These are phyloP conservation scores for Colletotrichum orchidophilum DNA, from an alignment of 2,329 filamentous ascomycete species.

Conservation along the genomic window DNA sequence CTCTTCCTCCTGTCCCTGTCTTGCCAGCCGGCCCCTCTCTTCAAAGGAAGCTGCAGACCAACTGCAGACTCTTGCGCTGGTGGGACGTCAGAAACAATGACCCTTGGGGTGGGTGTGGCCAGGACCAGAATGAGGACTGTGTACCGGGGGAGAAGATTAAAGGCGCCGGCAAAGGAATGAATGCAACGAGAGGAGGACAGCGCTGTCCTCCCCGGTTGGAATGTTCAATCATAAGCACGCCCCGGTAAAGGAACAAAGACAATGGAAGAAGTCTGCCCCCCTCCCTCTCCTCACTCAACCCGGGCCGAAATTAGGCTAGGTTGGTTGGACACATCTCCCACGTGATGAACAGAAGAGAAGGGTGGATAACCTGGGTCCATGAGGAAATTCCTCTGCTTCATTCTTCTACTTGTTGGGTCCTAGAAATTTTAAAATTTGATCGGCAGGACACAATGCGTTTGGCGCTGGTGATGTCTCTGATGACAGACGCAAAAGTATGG, in stretches of 20 bases:
- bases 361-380: background rate
- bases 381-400: slow-evolving; percentile 4
- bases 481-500: slow-evolving; percentile 13
- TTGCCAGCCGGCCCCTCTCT: slow-evolving; percentile 19
- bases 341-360: slow-evolving; percentile 27
- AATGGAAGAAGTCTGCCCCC: slow-evolving; percentile 8
- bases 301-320: slow-evolving; percentile 24
- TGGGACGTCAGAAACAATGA: slow-evolving; percentile 28
- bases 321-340: slow-evolving; percentile 15
- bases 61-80: slow-evolving; percentile 22
- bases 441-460: slow-evolving; percentile 32
- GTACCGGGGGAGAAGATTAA: slow-evolving; percentile 4
- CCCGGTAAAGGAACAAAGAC: slow-evolving; percentile 30
- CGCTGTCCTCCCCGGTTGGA: slow-evolving; percentile 11
- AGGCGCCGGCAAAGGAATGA: slow-evolving; percentile 27
- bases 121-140: slow-evolving; percentile 24
- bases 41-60: slow-evolving; percentile 26
- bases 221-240: slow-evolving; percentile 16
- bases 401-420: slow-evolving; percentile 17
- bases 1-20: background rate
- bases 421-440: slow-evolving; percentile 28
- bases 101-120: slow-evolving; percentile 3
- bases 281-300: slow-evolving; percentile 4
- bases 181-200: slow-evolving; percentile 18
- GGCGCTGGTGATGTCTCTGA: slow-evolving; percentile 33